Evolutionary conservation across 306 rosid species (phyloP), one percentile per base, ranked within the genome.

Genomic region (Vigna unguiculata): DNA sequence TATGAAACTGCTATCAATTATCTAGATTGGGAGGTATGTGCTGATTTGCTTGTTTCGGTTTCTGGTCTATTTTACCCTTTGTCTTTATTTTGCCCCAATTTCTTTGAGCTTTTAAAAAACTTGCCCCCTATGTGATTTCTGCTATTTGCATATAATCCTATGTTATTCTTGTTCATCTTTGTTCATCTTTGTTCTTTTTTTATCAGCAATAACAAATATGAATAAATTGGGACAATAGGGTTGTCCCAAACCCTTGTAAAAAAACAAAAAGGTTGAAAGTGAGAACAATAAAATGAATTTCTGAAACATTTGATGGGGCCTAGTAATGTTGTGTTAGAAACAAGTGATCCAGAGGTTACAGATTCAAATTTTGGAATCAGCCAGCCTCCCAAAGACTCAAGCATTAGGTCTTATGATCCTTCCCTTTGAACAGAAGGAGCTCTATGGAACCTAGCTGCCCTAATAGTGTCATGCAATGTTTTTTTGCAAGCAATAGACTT

Each of bases 21-120:
- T 86, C 97, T 95, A 69, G 98, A 95, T 72, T 95, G 98, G 98
- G 99, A 95, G 97, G 99, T 95, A 84, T 30, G 79, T 76, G 36
- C 64, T 80, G 38, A 40, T 65, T 88, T 43, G 43, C 61, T 63
- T 78, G 59, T 45, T 80, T 66, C 73, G 38, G 24, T 70, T 79
- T 70, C 43, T 78, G 69, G 76, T 11, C 9, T 47, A 24, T 36
- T 38, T 38, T 7, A 3, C 3, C 43, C 11, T 38, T 38, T 38
- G 11, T 38, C 11, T 38, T 38, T 38, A 38, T 28, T 38, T 38
- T 9, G 2, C 2, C 43, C 43, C 43, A 9, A 38, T 11, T 38
- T 38, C 41, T 7, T 28, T 28, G 32, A 36, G 2, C 7, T 38
- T 38, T 38, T 1, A 38, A 36, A n/a, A n/a, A 36, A 6, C 9